Base-by-base conservation (phyloP, 495 filamentous ascomycete species). In the Tricharina praecox region DNA sequence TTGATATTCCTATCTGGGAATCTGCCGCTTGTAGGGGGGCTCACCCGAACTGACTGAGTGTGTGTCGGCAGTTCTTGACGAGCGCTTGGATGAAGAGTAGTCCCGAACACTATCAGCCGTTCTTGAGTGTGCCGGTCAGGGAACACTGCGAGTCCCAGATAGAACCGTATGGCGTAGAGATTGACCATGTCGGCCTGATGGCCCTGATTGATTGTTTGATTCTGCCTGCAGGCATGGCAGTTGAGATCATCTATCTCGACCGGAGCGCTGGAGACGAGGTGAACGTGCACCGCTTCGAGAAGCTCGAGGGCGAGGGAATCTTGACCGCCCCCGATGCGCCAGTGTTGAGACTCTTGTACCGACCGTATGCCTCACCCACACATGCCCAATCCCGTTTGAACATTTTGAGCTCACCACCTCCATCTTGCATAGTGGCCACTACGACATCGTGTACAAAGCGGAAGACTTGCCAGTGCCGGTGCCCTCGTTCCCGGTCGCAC, bases 241-340 rank as follows among this genome's bases (percentile, higher is more conserved):
- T 95, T 8, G 83, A 95, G 56, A 77, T 96, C 35, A 74, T 88
- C 7, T 95, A 95, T 56, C 73, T 97, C 18, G 90, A 97, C 63
- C 75, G 90, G 47, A 93, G 83, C 54, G 68, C 76, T 50, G 87
- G 87, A 13, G 69, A 73, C 16, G 73, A 78, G 49, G 84, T 87
- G 51, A 94, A 87, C 61, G 72, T 73, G 24, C 81, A 88, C 62
- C 69, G 74, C 25, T 73, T 87, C 54, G 74, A 75, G 28, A 68
- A 76, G 40, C 67, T 73, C 24, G 71, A 70, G 33, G 67, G 67
- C 44, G 56, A 59, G 34, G 55, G 51, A 35, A 45, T 52, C 41
- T 55, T 59, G 28, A 59, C 56, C 13, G 55, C 56, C 4, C 61
- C 66, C 45, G 66, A 69, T 44, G 68, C 68, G 47, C 66, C 61